These are phyloP conservation scores for Cadophora sp. DNA, from an alignment of 2,329 filamentous ascomycete species.

Conservation along the genomic window DNA sequence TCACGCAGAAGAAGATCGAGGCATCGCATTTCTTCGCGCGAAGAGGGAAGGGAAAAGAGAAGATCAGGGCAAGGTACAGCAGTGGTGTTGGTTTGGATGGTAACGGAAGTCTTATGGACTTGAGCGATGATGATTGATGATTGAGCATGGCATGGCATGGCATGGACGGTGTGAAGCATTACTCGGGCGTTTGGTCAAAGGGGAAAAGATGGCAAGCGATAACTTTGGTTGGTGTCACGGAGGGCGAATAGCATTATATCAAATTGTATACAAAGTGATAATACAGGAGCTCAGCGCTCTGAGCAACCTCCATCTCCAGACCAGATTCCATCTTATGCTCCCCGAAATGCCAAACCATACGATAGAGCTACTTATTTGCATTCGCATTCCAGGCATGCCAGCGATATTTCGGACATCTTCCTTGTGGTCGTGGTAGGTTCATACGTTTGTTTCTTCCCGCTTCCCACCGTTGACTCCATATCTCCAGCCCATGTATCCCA, in stretches of 20 bases:
- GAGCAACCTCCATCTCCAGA: too few species aligned
- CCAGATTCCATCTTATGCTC: too few species aligned
- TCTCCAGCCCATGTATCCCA: conserved; percentile 57
- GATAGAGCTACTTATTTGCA: too few species aligned
- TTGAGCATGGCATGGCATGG: conserved; percentile 25
- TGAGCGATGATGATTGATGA: conserved; percentile 59
- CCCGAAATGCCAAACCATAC: neutral
- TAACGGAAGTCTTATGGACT: conserved; percentile 58
- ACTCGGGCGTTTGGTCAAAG: conserved; percentile 1
- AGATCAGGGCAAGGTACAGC: conserved; percentile 48
- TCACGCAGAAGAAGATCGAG: conserved; percentile 55
- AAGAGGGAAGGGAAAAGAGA: conserved; percentile 52
- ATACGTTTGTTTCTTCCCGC: conserved; percentile 33
- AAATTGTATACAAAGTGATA: conserved; percentile 14
- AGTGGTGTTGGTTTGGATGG: conserved; percentile 45
- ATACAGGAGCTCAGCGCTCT: neutral
- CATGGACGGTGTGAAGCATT: conserved; percentile 7
- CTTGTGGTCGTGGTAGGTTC: too few species aligned
- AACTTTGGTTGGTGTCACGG: neutral
- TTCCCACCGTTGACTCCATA: conserved; percentile 55
- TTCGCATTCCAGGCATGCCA: too few species aligned
- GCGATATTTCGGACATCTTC: too few species aligned
- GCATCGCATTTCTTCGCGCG: conserved; percentile 47
- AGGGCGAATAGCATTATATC: conserved; percentile 2
- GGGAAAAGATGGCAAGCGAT: neutral